Evolutionary conservation across 2,329 filamentous ascomycete species (phyloP).

Genomic region (Aspergillus sp.): DNA sequence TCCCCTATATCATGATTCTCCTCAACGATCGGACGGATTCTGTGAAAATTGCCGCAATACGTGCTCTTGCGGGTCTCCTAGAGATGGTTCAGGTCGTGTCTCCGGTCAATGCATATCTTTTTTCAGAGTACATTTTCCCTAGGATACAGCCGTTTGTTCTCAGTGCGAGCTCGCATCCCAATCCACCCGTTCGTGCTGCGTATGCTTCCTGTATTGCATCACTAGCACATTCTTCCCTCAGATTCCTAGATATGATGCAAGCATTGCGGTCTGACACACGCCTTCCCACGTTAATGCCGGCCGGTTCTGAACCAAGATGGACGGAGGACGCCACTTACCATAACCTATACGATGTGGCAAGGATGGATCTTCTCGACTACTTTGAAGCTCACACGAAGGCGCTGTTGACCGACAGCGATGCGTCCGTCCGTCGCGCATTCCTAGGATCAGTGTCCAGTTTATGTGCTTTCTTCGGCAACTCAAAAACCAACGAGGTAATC

Average conservation of each 20-base stretch:
- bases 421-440: slow-evolving; percentile 85
- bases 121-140: slow-evolving; percentile 65
- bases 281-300: slow-evolving; percentile 72
- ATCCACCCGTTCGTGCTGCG: slow-evolving; percentile 75
- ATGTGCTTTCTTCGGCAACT: slow-evolving; percentile 90
- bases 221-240: slow-evolving; percentile 78
- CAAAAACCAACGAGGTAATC: slow-evolving; percentile 93
- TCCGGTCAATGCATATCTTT: slow-evolving; percentile 66
- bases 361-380: slow-evolving; percentile 74
- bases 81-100: slow-evolving; percentile 87
- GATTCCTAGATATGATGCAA: slow-evolving; percentile 88
- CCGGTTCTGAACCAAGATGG: slow-evolving; percentile 69
- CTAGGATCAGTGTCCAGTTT: slow-evolving; percentile 86
- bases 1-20: slow-evolving; percentile 84
- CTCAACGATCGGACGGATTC: slow-evolving; percentile 79
- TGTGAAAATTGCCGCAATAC: slow-evolving; percentile 80
- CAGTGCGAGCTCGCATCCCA: slow-evolving; percentile 56
- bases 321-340: slow-evolving; percentile 70
- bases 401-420: slow-evolving; percentile 81
- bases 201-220: slow-evolving; percentile 92
- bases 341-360: slow-evolving; percentile 83
- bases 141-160: slow-evolving; percentile 58
- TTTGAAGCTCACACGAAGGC: slow-evolving; percentile 89
- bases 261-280: slow-evolving; percentile 82
- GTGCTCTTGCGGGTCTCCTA: slow-evolving; percentile 84